Conservation (phyloP, 2,329 filamentous ascomycete species). For the Anthostomella pinea region DNA sequence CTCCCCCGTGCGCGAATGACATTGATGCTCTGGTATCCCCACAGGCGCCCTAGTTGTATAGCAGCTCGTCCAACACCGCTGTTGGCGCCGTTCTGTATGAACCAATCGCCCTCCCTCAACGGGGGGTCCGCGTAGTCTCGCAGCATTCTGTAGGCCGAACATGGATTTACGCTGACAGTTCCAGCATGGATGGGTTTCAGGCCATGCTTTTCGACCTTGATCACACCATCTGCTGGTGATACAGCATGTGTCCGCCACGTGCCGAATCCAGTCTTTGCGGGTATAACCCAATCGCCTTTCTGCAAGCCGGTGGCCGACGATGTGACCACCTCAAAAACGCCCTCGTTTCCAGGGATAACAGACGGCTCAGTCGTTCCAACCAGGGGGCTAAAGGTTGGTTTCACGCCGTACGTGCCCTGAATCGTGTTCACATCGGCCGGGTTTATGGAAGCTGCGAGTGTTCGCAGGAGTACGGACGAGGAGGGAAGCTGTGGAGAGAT, state of each 20-base stretch:
- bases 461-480: slow-evolving; percentile 69
- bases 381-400: slow-evolving; percentile 70
- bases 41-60: slow-evolving; percentile 80
- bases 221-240: slow-evolving; percentile 42
- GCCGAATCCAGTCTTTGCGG: slow-evolving; percentile 77
- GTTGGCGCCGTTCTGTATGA: slow-evolving; percentile 96
- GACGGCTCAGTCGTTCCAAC: slow-evolving; percentile 76
- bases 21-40: slow-evolving; percentile 90
- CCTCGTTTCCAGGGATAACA: slow-evolving; percentile 85
- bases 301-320: slow-evolving; percentile 53
- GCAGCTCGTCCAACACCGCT: slow-evolving; percentile 87
- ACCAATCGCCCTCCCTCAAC: slow-evolving; percentile 75
- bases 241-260: slow-evolving; percentile 94
- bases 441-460: slow-evolving; percentile 90
- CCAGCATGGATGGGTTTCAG: slow-evolving; percentile 76
- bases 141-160: slow-evolving; percentile 91
- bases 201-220: slow-evolving; percentile 61
- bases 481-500: slow-evolving; percentile 71
- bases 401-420: slow-evolving; percentile 90
- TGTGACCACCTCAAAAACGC: slow-evolving; percentile 83
- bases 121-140: slow-evolving; percentile 64
- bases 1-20: slow-evolving; percentile 73
- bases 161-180: slow-evolving; percentile 89
- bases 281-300: slow-evolving; percentile 92
- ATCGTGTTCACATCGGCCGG: slow-evolving; percentile 98